Conservation (phyloP, 148 eudicot species). For the Talinum fruticosum region DNA sequence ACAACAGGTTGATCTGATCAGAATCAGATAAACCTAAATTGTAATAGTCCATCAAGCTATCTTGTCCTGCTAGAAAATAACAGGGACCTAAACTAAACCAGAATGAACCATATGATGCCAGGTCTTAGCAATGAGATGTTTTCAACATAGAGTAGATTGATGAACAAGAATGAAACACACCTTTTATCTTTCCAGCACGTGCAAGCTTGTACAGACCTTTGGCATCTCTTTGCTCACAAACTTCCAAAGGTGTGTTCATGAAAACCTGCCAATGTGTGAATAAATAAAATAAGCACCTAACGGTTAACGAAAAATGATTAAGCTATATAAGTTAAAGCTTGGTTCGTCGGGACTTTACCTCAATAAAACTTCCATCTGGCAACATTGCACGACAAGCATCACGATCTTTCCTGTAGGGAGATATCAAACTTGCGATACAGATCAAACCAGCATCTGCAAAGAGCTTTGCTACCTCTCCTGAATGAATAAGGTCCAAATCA, state of each 20-base stretch:
- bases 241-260: conserved; percentile 78
- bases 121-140: neutral
- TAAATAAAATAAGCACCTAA: conserved; percentile 8
- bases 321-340: neutral
- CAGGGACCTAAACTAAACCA: neutral
- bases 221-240: conserved; percentile 85
- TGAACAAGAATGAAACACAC: conserved; percentile 28
- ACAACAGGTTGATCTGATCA: neutral
- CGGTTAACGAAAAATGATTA: neutral
- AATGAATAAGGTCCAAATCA: neutral
- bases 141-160: neutral
- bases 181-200: conserved; percentile 91
- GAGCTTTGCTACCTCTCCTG: conserved; percentile 88
- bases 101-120: neutral
- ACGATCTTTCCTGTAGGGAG: conserved; percentile 86
- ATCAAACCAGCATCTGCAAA: conserved; percentile 83
- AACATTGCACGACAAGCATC: conserved; percentile 85
- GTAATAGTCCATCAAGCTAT: neutral
- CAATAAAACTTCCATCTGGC: conserved; percentile 61
- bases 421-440: conserved; percentile 88
- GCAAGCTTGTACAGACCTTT: conserved; percentile 98
- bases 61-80: neutral
- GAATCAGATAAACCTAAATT: neutral
- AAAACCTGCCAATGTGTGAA: conserved; percentile 52
- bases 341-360: conserved; percentile 41